Base-by-base conservation (phyloP, 768 basidiomycete species). In the Amanita pallidorosea region DNA sequence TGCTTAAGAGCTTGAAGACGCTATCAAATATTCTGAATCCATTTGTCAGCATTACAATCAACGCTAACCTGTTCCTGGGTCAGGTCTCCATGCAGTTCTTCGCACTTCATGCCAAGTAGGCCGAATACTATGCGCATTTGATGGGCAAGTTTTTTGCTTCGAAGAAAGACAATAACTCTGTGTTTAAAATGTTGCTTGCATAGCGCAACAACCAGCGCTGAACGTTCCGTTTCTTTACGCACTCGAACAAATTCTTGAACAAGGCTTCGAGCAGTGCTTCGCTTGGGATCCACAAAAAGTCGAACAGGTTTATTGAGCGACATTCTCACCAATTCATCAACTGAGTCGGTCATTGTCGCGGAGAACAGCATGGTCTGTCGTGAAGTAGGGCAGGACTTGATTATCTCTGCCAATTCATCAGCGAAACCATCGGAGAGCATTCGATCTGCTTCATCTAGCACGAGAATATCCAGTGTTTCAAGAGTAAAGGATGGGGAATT, bases 281-380 rank as follows among this genome's bases (percentile, higher is more conserved):
- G 80, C 63, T 94, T 93, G 7, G 92, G 91, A 61, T 98, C 96
- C 18, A 99, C 94, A 63, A 97, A 97, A 29, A 98, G 74, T 40
- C 94, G 79, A 7, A 94, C 89, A 5, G 96, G 96, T 63, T 86
- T 92, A 64, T 91, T 86, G 45, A 98, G 69, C 11, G 89, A 90
- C 76, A 98, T 85, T 60, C 82, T 83, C 52, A 98, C 88, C 44
- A 99, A 77, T 61, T 93, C 85, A 58, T 96, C 90, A 7, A 98
- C 87, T 1, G 88, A 86, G 65, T 99, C 96, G 4, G 94, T 97
- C 88, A 98, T 98, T 1, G 96, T 99, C 2, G 96, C 96, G 1
- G 93, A 96, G 68, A 99, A 99, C 34, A 99, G 75, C 92, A 99
- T 95, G 3, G 96, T 98, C 64, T 98, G 96, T 34, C 96, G 80